phyloP scores from a whole-genome alignment of 768 basidiomycete genomes.

The Auriculariales sp. region DNA sequence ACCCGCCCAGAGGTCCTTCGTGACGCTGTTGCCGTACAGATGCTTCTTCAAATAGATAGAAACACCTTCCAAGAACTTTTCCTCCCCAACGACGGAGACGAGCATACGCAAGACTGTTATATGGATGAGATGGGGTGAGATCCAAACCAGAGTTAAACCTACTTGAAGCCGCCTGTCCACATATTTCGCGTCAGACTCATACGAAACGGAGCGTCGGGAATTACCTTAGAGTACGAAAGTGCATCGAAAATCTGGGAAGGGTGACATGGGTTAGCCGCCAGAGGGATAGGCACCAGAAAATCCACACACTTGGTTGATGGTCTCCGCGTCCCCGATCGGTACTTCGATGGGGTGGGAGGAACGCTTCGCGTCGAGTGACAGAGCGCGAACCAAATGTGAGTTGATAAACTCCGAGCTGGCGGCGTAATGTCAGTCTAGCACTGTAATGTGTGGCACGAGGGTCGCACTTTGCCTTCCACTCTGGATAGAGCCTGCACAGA shows the following conservation, averaged over 20 bases:
- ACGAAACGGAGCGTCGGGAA: conserved; percentile 72
- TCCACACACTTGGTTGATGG: conserved; percentile 52
- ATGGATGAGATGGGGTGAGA: conserved; percentile 13
- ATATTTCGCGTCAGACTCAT: conserved; percentile 7
- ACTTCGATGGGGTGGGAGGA: conserved; percentile 93
- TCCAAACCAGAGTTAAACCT: too few species aligned
- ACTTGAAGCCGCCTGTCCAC: background rate
- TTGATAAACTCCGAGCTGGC: conserved; percentile 66
- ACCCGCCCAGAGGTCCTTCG: conserved; percentile 78
- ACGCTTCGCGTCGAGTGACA: conserved; percentile 67
- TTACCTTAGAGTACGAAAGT: conserved; percentile 76
- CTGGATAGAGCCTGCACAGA: conserved; percentile 18
- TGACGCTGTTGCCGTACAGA: conserved; percentile 72
- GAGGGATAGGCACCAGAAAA: background rate
- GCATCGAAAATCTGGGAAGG: conserved; percentile 69
- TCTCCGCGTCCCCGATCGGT: conserved; percentile 71
- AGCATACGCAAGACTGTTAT: conserved; percentile 81
- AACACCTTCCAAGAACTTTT: conserved; percentile 74
- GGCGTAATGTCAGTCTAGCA: conserved; percentile 2
- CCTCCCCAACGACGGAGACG: conserved; percentile 75
- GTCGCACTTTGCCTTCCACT: conserved; percentile 29
- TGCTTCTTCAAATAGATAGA: conserved; percentile 85
- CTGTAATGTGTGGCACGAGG: background rate
- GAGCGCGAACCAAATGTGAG: conserved; percentile 59
- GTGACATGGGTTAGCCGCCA: background rate